phyloP scores from a whole-genome alignment of 176 grass and related monocot species.

The Stipa capillata region DNA sequence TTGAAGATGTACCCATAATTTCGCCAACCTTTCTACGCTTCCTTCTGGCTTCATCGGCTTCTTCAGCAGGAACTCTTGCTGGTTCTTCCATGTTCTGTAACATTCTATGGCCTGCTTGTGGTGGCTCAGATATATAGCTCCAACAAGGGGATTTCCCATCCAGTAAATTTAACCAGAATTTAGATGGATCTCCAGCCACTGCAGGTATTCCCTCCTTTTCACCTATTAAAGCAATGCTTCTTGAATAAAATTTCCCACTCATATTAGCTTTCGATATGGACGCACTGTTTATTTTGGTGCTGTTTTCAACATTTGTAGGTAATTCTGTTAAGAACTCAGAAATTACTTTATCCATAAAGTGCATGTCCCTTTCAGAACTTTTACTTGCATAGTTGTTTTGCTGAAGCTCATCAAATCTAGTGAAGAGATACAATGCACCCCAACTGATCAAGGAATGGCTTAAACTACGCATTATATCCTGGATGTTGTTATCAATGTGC shows the following conservation, averaged over 20 bases:
- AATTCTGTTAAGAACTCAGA: conserved; percentile 45
- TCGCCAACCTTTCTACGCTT: conserved; percentile 34
- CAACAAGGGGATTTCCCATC: conserved; percentile 37
- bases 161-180: conserved; percentile 72
- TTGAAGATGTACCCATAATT: conserved; percentile 20
- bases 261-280: conserved; percentile 37
- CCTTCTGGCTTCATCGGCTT: conserved; percentile 38
- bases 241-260: conserved; percentile 68
- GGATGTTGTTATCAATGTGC: conserved; percentile 30
- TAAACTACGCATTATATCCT: conserved; percentile 29
- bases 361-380: conserved; percentile 13
- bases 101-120: conserved; percentile 34
- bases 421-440: conserved; percentile 55
- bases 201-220: conserved; percentile 45
- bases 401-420: conserved; percentile 43
- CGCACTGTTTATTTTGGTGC: neutral
- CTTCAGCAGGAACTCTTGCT: conserved; percentile 15
- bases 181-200: conserved; percentile 50
- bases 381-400: conserved; percentile 28
- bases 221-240: conserved; percentile 49
- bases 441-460: conserved; percentile 71
- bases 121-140: conserved; percentile 36
- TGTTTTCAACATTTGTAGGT: conserved; percentile 15
- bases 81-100: conserved; percentile 30
- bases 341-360: conserved; percentile 36